Evolutionary conservation across 768 basidiomycete genomes (phyloP), one percentile per base, ranked within the genome.

Genomic region (Russula vinacea): DNA sequence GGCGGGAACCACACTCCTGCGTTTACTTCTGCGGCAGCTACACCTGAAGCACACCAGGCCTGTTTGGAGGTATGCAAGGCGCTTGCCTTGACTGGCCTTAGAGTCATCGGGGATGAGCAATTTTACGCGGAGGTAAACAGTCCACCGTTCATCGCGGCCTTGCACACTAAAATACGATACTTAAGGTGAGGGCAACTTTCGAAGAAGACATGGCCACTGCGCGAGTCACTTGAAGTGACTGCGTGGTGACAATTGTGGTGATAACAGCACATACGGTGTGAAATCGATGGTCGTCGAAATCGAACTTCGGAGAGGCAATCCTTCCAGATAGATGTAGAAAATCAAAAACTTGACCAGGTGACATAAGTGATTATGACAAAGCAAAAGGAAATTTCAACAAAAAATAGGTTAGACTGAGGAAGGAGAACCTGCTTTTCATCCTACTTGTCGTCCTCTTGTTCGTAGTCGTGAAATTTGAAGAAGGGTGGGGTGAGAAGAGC

Each of bases 1-100:
- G 91, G 90, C 13, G 90, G 90, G 9, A 92, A 92, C 70, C 92
- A 93, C 68, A 92, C 92, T 0, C 76, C 75, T 2, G 84, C 76
- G 14, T 93, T 93, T 71, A 75, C 82, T n/a, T 74, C 81, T 22
- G 76, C 89, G 0, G 89, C 89, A 0, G 78, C 82, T 0, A 86
- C 84, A 0, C 72, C 77, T 3, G 76, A 75, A 33, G 83, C 90
- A 0, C 92, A 92, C 66, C 76, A 83, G 32, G 87, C 85, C 6
- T 85, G 84, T 65, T 74, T 92, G 55, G 80, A 83, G 60, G 79
- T 90, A 4, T 83, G 86, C 24, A 89, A 88, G 69, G 86, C 84
- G 5, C 79, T 93, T 14, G 89, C 91, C 2, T 81, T 82, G 16
- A 83, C 84, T 1, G 92, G 88, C 1, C 76, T 90, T 32, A 80